Base-by-base conservation (phyloP, 108 stramenopile genomes). In the Nitzschia sp. region DNA sequence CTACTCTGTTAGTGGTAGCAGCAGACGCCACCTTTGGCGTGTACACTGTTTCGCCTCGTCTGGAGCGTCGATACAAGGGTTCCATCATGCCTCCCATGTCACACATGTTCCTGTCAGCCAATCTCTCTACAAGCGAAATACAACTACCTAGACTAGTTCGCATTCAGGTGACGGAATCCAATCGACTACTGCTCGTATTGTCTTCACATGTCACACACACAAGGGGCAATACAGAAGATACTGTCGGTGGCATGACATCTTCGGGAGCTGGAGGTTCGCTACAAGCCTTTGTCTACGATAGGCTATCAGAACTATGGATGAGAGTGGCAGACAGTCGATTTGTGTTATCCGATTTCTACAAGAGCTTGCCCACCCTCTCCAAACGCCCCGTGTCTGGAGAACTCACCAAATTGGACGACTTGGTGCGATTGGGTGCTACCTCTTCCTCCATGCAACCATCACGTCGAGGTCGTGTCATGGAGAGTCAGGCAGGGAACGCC, bases 301-400 rank as follows among this genome's bases (percentile, higher is more conserved):
- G 48, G 24, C 44, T 55, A 8, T 76, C 87, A 65, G 84, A 94
- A 65, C 60, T 88, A 14, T 94, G 92, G 92, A 83, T 89, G 81
- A 66, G 88, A 38, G 72, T 88, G 51, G 80, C 89, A 17, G 92
- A 94, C 62, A 79, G 85, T 57, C 83, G 84, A 34, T 94, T 91
- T 62, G 69, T 91, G n/a, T 61, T 90, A 20, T 94, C 92, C 10
- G 87, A 94, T 54, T 94, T 88, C 71, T 94, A 89, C 73, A 85
- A 72, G 12, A 58, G 77, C 0, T 52, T 88, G 3, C 88, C 91
- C 3, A 41, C 65, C 7, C 20, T 39, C 10, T 52, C 53, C 42
- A 71, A 63, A 46, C 38, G 52, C 24, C 44, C 14, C 29, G n/a
- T 56, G 7, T 41, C 34, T 10, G 89, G 89, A 10, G 56, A 71